phyloP scores from a whole-genome alignment of 2,329 filamentous ascomycete genomes.

The Colletotrichum sp. region DNA sequence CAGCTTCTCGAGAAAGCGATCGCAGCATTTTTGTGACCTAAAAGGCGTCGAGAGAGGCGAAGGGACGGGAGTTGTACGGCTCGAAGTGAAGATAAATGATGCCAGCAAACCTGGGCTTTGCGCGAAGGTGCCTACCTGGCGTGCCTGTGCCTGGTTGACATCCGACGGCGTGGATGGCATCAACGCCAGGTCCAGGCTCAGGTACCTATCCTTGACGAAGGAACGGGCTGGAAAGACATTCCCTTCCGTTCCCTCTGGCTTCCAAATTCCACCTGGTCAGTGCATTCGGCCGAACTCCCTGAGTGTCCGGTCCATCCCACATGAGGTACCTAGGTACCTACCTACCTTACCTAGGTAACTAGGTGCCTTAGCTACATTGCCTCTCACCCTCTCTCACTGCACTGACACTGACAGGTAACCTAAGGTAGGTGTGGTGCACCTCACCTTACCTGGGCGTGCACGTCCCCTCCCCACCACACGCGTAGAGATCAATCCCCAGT shows the following conservation, averaged over 20 bases:
- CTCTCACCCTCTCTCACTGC: too few relatives aligned
- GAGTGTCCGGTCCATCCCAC: background rate
- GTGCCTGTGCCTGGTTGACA: background rate
- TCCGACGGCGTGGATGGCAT: background rate
- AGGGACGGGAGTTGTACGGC: background rate
- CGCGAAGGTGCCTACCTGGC: background rate
- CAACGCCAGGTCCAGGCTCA: background rate
- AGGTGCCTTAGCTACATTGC: background rate
- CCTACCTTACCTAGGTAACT: background rate
- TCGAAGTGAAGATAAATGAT: background rate
- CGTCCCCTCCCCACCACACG: background rate
- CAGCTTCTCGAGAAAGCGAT: background rate
- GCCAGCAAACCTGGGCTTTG: background rate
- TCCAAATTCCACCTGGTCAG: background rate
- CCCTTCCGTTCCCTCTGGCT: background rate
- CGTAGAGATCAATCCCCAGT: background rate
- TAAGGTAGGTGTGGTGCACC: too few relatives aligned
- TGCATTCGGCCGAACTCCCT: slow-evolving; percentile 1
- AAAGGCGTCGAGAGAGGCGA: background rate
- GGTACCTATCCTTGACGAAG: background rate
- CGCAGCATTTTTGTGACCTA: background rate
- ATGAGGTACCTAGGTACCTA: background rate
- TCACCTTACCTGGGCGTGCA: background rate
- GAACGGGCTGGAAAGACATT: background rate
- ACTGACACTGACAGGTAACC: too few relatives aligned